A percentile compares a stretch with the other conserved stretches of the same genome.
Evolutionary conservation across 495 filamentous ascomycete genomes (phyloP).

Genomic region (Monascus purpureus): DNA sequence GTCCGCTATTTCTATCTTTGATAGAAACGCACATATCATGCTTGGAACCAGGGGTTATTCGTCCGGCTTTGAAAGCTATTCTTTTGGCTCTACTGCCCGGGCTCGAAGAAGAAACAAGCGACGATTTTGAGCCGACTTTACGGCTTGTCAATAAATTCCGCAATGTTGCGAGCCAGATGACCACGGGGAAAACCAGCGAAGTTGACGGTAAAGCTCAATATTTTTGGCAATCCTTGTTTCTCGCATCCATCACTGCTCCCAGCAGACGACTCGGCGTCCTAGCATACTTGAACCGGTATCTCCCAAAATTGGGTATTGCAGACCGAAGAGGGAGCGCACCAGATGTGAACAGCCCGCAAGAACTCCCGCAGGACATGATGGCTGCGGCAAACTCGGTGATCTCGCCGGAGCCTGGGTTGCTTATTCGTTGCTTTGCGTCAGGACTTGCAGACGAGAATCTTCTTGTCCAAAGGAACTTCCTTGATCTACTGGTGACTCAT

Average conservation of each 20-base stretch:
- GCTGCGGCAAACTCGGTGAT: constrained; percentile 58
- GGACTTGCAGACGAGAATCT: constrained; percentile 83
- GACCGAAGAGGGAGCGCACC: constrained; percentile 19
- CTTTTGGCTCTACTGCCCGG: constrained; percentile 78
- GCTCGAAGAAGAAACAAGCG: constrained; percentile 87
- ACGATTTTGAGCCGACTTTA: constrained; percentile 87
- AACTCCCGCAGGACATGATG: constrained; percentile 15
- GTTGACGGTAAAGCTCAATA: constrained; percentile 58
- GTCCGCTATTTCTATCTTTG: constrained; percentile 68
- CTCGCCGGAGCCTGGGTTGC: constrained; percentile 80
- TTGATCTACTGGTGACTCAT: constrained; percentile 84
- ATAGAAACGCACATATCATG: constrained; percentile 67
- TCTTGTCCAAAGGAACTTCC: constrained; percentile 82
- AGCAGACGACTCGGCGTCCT: constrained; percentile 73
- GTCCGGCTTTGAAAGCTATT: constrained; percentile 80
- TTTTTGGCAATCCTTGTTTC: constrained; percentile 97
- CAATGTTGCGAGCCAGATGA: constrained; percentile 42
- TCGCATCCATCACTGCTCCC: constrained; percentile 79
- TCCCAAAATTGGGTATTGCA: constrained; percentile 54
- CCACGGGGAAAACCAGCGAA: constrained; percentile 26
- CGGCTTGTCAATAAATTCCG: constrained; percentile 67
- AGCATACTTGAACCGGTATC: constrained; percentile 63
- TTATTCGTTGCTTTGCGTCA: constrained; percentile 80
- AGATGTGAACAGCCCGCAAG: constrained; percentile 9
- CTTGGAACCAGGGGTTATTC: constrained; percentile 52